phyloP scores from a whole-genome alignment of 257 asterid species.

The Capsicum baccatum region DNA sequence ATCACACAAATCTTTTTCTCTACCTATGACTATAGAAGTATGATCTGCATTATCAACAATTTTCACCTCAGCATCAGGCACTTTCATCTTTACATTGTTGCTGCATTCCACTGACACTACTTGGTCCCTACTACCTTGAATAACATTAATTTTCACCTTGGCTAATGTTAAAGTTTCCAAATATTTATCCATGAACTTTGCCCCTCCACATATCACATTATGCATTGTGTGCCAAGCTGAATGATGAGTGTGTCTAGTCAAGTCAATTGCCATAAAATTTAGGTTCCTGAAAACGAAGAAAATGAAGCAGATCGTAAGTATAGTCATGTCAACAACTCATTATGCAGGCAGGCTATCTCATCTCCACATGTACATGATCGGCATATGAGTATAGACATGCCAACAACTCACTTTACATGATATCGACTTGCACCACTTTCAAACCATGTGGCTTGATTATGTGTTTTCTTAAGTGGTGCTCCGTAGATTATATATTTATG shows the following conservation, averaged over 20 bases:
- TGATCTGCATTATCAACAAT: constrained; percentile 61
- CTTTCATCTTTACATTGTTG: constrained; percentile 58
- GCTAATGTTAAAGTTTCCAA: constrained; percentile 50
- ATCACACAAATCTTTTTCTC: constrained; percentile 51
- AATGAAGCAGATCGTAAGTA: background rate
- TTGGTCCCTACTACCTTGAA: constrained; percentile 66
- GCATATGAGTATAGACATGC: background rate
- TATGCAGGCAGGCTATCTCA: background rate
- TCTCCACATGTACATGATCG: background rate
- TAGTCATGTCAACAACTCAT: background rate
- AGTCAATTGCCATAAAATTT: constrained; percentile 46
- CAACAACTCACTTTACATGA: background rate
- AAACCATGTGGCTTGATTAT: too few species aligned
- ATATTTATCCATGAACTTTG: constrained; percentile 61
- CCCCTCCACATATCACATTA: constrained; percentile 78
- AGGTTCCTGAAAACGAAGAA: constrained; percentile 50
- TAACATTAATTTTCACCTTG: constrained; percentile 50
- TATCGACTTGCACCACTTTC: background rate
- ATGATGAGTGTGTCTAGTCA: constrained; percentile 78
- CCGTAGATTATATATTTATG: too few species aligned
- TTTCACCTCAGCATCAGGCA: constrained; percentile 50
- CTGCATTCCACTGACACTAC: constrained; percentile 75
- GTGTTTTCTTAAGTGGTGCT: too few species aligned
- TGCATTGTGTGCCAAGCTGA: constrained; percentile 95
- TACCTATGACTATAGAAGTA: constrained; percentile 54